Evolutionary conservation across 164 flowering plant genomes (phyloP), one percentile per base, ranked within the genome.

Genomic region (Tinospora cordifolia): DNA sequence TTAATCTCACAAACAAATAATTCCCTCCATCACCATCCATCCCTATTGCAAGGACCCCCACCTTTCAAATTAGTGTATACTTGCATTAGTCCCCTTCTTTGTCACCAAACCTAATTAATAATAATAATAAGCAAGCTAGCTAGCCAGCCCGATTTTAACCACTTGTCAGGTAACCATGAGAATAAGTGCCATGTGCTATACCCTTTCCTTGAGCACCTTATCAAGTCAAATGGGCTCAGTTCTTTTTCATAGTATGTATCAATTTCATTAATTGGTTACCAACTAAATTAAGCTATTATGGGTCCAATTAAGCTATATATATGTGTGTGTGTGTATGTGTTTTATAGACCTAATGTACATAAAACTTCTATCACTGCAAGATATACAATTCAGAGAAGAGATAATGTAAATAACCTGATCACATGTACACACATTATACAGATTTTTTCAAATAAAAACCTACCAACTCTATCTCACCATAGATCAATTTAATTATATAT

Each of bases 1-100:
- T 14, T 13, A 15, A 49, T 60, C 66, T 59, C 62, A 68, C 54
- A 46, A 72, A 60, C 59, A 57, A 59, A 66, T 22, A 59, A 47
- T 58, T 14, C 60, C 44, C 49, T 15, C 62, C 62, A 41, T 40
- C 46, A 14, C 68, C 21, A 62, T 68, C 63, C 39, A 63, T 25
- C 62, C 44, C 63, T 25, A 46, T 44, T 22, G 57, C 19, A 19
- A 19, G 58, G 46, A 69, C 70, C 76, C 82, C 65, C 67, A 69
- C 70, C 76, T 81, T 62, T 63, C 68, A 36, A 54, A 54, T 54
- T 21, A 54, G n/a, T 49, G 57, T 74, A 58, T 69, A 63, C 36
- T 1, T 30, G 4, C 4, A 67, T 69, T 54, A 44, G 47, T 14
- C 47, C 47, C 47, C 12, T 44, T 2, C 12, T 44, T 44, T 44